These are phyloP conservation scores for Spathaspora hagerdaliae DNA, from an alignment of 805 yeast genomes.

Conservation along the genomic window DNA sequence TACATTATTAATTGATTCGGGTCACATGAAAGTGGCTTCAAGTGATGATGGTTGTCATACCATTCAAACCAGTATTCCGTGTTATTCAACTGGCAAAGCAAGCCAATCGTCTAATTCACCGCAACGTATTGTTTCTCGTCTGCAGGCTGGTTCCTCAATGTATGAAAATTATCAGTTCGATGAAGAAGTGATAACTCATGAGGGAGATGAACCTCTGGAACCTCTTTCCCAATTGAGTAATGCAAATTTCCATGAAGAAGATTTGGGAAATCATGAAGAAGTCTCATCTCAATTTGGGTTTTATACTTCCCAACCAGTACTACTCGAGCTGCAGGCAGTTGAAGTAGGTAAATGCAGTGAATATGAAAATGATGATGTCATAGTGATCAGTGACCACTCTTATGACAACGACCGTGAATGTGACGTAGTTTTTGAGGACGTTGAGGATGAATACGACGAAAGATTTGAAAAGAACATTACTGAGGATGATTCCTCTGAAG, in stretches of 20 bases:
- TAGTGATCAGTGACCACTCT: background rate
- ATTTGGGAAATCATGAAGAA: conserved; percentile 2
- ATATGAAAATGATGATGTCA: background rate
- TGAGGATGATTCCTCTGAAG: conserved; percentile 1
- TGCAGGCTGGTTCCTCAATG: background rate
- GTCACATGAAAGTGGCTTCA: background rate
- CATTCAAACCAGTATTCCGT: background rate
- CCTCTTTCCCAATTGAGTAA: conserved; percentile 2
- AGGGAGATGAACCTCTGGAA: background rate
- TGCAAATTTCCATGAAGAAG: conserved; percentile 8
- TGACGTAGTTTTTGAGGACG: background rate
- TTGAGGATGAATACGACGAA: conserved; percentile 1
- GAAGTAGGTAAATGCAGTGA: background rate
- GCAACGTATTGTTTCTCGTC: background rate
- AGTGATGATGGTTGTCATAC: conserved; percentile 1
- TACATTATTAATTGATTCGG: conserved; percentile 4
- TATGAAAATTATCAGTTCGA: background rate
- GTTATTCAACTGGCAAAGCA: background rate
- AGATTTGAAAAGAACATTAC: conserved; percentile 2
- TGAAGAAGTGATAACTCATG: too few species aligned
- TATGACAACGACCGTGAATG: background rate
- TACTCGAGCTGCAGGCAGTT: background rate
- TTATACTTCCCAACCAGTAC: conserved; percentile 5
- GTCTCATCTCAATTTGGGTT: background rate
- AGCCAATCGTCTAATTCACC: background rate